Evolutionary conservation across 257 asterid species (phyloP), one percentile per base, ranked within the genome.

Genomic region (Penstemon davidsonii): DNA sequence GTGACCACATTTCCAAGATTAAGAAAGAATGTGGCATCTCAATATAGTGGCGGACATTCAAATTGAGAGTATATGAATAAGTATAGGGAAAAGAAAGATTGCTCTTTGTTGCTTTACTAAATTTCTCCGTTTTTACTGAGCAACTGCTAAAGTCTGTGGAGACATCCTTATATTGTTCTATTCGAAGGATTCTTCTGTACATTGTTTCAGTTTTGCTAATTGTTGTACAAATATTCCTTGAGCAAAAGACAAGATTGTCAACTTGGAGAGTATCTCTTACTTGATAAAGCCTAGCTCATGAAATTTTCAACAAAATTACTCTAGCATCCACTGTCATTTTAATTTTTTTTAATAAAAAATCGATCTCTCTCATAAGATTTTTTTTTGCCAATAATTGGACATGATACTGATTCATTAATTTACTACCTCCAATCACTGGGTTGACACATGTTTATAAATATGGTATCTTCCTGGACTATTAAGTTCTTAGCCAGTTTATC

Each of bases 1-100:
- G n/a, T 63, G 13, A 56, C 60, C 64, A 56, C 53, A 51, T 66
- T 58, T 64, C 49, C 39, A 67, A 54, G 66, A 18, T 15, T 15
- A 15, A 25, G 33, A 25, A 25, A 25, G 33, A 25, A 25, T 25
- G 33, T 25, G 33, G 33, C 33, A 25, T 25, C 33, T 25, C 33
- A 25, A 25, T 25, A 25, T 25, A 25, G 41, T 70, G 75, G 11
- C 12, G 45, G 11, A 36, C 33, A 25, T 25, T 25, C 33, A 25
- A 25, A 25, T 25, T 25, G 33, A 25, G 33, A 1, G 33, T 25
- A 25, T 25, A 25, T 25, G 33, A 25, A 25, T 25, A 25, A 25
- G 18, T n/a, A 11, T 4, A 33, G 38, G 39, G 37, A 40, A 19
- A 11, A 65, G 9, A 51, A 47, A 15, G 38, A 43, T 52, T 50